Percentiles rank a stretch among this genome's conserved stretches.
These are phyloP conservation scores for Penicillium sp. DNA, from an alignment of 2,329 filamentous ascomycete genomes.

Conservation along the genomic window DNA sequence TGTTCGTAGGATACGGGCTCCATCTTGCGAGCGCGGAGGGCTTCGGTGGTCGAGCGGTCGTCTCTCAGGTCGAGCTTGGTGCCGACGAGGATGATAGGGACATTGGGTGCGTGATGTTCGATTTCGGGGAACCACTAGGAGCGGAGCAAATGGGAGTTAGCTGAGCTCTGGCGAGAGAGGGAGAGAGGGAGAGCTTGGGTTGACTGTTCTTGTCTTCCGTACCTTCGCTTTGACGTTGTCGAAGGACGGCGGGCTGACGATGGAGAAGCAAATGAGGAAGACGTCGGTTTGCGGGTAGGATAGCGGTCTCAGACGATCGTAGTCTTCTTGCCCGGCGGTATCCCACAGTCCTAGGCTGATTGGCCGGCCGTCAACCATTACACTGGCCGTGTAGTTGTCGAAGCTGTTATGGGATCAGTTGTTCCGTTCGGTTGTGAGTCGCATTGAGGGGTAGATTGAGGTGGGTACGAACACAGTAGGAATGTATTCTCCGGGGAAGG, in stretches of 20 bases:
- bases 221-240: slow-evolving; percentile 99
- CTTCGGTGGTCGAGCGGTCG: slow-evolving; percentile 75
- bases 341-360: slow-evolving; percentile 97
- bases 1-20: slow-evolving; percentile 94
- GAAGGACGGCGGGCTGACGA: slow-evolving; percentile 94
- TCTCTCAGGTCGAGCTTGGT: slow-evolving; percentile 96
- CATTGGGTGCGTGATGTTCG: slow-evolving; percentile 89
- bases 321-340: slow-evolving; percentile 98
- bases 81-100: slow-evolving; percentile 93
- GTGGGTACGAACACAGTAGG: slow-evolving; percentile 67
- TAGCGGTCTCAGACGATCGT: slow-evolving; percentile 87
- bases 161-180: slow-evolving; percentile 7
- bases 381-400: slow-evolving; percentile 98
- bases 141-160: neutral
- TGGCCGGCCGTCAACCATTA: slow-evolving; percentile 97
- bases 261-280: slow-evolving; percentile 97
- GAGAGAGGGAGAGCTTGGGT: neutral
- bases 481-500: slow-evolving; percentile 99
- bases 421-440: slow-evolving; percentile 12
- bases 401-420: slow-evolving; percentile 57
- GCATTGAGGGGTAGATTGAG: slow-evolving; percentile 17
- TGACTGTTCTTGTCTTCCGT: slow-evolving; percentile 20
- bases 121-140: slow-evolving; percentile 93
- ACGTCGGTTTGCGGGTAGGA: slow-evolving; percentile 99
- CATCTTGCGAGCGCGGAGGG: slow-evolving; percentile 87